Evolutionary conservation across 164 flowering plant genomes (phyloP), one percentile per base, ranked within the genome.

Genomic region (Aristolochia fimbriata): DNA sequence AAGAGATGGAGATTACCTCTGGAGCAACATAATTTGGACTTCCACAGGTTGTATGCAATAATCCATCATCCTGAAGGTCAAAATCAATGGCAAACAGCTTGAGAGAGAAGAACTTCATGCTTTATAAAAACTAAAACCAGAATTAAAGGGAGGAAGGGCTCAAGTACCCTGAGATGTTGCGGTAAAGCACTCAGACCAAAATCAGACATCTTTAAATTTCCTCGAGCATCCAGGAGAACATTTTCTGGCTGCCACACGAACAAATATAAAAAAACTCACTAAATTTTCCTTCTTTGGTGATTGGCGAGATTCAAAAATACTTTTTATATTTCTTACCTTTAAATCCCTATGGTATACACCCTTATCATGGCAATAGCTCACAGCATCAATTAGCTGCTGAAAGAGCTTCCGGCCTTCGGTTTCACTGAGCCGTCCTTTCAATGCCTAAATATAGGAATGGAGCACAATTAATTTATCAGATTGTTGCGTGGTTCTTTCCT

Each of bases 1-100:
- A 37, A 37, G 43, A 37, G 43, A 37, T 37, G 43, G 43, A 48
- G 21, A 48, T 47, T 50, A 74, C 76, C 80, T 94, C 99, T 6
- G 99, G 99, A 3, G 99, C 99, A 74, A 94, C 96, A 70, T 94
- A 94, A 68, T 90, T 84, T 15, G 99, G 99, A 68, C 91, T 94
- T 68, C 99, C 99, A 58, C 99, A 93, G 43, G 96, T 86, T 63
- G 99, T 93, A 69, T 93, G 99, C 58, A 90, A 73, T 56, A 93
- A 78, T 1, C 99, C 97, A 49, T 91, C 99, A 62, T 71, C 83
- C 96, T 88, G 74, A 56, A 24, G 16, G 20, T 25, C 1, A 17
- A 20, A 58, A 27, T 37, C 37, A 48, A 50, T 24, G 24, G 31
- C 4, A 51, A n/a, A 43, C 41, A 57, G 30, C 17, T 15, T 22